Base-by-base conservation (phyloP, 225 moss, liverwort and hornwort species). In the Asterella californica region DNA sequence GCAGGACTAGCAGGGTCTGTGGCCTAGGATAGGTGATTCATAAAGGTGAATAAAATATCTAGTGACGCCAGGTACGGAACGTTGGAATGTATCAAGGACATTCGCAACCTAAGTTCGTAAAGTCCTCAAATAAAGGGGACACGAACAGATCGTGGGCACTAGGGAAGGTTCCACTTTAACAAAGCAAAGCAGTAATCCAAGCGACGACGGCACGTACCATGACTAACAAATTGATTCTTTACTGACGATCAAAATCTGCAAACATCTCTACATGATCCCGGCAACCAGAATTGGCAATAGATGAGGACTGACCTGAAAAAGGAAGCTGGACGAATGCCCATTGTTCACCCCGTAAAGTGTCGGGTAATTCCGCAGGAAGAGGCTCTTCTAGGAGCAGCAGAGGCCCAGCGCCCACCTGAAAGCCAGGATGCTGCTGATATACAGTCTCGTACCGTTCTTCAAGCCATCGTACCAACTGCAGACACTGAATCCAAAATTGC, bases 321-420 rank as follows among this genome's bases (percentile, higher is more conserved):
- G 94, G 94, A 29, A 94, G 89, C 82, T 96, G 96, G 78, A 96
- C 96, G 82, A 96, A 96, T 5, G 96, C 92, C 96, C 96, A 94
- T 70, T 96, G 91, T 86, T 96, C 96, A 50, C 96, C 96, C 34
- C 96, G 92, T 25, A 96, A 81, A 76, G 91, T 90, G 84, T 94
- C 96, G 67, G 96, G 96, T 65, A 94, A 87, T 81, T 94, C 92
- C 79, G 90, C 88, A 61, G 96, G 94, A 78, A 96, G 81, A 22
- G 88, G 84, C 84, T 96, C 88, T 85, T 96, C 94, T 68, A 92
- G 89, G 64, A 94, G 89, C 62, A 88, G 81, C 33, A 96, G 74
- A 42, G 92, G 96, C 24, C 91, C 90, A 63, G 90, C 80, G 66
- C 96, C 92, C 79, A 87, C 92, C 88, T 91, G 94, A 79, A 90